Conservation (phyloP, 345 rosid genomes). For the Limnanthes douglasii region DNA sequence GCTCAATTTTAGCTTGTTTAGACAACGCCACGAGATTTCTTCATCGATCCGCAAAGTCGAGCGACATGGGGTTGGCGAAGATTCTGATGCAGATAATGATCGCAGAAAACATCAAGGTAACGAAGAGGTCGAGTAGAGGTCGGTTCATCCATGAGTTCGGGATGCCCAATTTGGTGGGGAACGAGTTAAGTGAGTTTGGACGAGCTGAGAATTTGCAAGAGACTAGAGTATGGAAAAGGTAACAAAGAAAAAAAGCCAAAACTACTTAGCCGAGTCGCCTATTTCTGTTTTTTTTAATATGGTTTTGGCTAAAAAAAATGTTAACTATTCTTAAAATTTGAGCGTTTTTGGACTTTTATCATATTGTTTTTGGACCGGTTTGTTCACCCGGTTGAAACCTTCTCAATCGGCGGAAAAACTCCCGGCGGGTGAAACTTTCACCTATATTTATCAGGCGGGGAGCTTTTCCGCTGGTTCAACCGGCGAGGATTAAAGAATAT, state of each 20-base stretch:
- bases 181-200: background rate
- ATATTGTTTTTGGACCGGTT: background rate
- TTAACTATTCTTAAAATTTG: no score
- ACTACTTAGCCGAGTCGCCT: no score
- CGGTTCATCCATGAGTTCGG: background rate
- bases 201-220: background rate
- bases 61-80: background rate
- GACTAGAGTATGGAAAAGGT: background rate
- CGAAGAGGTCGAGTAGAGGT: background rate
- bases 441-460: no score
- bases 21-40: no score
- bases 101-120: background rate
- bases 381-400: background rate
- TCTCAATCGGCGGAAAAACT: no score
- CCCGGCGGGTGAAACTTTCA: background rate
- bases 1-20: no score
- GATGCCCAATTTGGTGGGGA: background rate
- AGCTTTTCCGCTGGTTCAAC: no score
- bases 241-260: background rate
- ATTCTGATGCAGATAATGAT: background rate
- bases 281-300: no score
- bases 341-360: background rate
- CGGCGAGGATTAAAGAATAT: no score
- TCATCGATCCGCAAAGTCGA: no score
- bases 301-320: no score